Percentiles rank a stretch among this genome's conserved stretches.
phyloP scores from a whole-genome alignment of 768 basidiomycete species.

The Macrolepiota fuliginosa region DNA sequence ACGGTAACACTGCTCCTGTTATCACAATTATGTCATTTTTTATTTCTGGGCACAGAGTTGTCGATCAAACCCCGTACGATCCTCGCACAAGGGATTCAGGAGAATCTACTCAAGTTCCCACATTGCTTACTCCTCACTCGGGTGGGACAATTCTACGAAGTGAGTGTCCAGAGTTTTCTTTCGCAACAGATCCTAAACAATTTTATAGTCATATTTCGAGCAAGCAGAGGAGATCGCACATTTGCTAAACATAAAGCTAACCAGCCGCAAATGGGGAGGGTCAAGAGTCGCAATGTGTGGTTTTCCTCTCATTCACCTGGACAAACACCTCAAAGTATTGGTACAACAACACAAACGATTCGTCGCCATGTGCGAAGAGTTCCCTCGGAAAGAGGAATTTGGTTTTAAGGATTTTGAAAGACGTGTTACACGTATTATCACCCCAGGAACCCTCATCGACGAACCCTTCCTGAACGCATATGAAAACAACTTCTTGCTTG shows the following conservation, averaged over 20 bases:
- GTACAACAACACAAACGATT: constrained; percentile 82
- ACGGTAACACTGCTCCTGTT: neutral
- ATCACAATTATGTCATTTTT: neutral
- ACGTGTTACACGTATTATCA: constrained; percentile 83
- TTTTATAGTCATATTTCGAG: constrained; percentile 83
- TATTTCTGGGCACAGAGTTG: neutral
- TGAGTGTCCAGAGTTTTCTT: constrained; percentile 25
- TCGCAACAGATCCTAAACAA: constrained; percentile 7
- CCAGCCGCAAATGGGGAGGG: constrained; percentile 72
- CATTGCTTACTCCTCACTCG: constrained; percentile 89
- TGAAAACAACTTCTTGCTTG: constrained; percentile 89
- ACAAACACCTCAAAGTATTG: constrained; percentile 83
- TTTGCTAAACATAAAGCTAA: constrained; percentile 80
- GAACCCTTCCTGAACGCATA: constrained; percentile 83
- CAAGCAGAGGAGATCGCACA: constrained; percentile 79
- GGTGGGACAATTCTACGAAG: constrained; percentile 96
- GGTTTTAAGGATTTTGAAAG: constrained; percentile 70
- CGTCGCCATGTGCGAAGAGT: constrained; percentile 95
- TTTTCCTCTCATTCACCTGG: constrained; percentile 82
- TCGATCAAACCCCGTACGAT: constrained; percentile 31
- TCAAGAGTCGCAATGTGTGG: constrained; percentile 81
- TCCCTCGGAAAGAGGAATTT: constrained; percentile 44
- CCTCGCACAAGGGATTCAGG: constrained; percentile 67
- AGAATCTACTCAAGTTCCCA: constrained; percentile 74
- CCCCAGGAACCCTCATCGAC: constrained; percentile 92